Conservation (phyloP, 768 basidiomycete genomes). For the Collybia mongolica region DNA sequence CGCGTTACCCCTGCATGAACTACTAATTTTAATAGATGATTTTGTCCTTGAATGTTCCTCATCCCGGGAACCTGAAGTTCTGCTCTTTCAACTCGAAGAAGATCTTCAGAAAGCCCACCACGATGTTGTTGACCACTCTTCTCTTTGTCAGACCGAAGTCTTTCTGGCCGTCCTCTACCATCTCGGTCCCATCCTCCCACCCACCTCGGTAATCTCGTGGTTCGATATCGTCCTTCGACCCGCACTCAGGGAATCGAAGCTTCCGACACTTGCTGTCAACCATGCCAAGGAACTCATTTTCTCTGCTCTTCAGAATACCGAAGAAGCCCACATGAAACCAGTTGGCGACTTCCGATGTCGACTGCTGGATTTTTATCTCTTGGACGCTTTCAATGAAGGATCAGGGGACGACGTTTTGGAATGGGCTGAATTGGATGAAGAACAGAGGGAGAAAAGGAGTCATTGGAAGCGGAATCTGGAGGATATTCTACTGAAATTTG, state of each 20-base stretch:
- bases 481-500: conserved; percentile 68
- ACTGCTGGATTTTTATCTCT: conserved; percentile 72
- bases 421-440: conserved; percentile 65
- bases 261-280: conserved; percentile 54
- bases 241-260: conserved; percentile 70
- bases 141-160: conserved; percentile 58
- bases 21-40: conserved; percentile 50
- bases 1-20: conserved; percentile 45
- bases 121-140: conserved; percentile 63
- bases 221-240: conserved; percentile 80
- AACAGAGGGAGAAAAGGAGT: conserved; percentile 55
- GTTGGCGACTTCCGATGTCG: conserved; percentile 65
- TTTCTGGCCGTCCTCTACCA: conserved; percentile 68
- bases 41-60: conserved; percentile 52
- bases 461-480: conserved; percentile 82
- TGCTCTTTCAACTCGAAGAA: conserved; percentile 56
- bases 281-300: conserved; percentile 75
- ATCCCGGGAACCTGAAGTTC: conserved; percentile 41
- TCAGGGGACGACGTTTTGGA: conserved; percentile 75
- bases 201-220: conserved; percentile 76
- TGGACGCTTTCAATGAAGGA: conserved; percentile 75
- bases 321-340: conserved; percentile 42
- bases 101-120: conserved; percentile 64
- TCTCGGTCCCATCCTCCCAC: conserved; percentile 58
- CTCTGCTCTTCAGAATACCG: conserved; percentile 53